Evolutionary conservation across 768 basidiomycete species (phyloP), one percentile per base, ranked within the genome.

Genomic region (Auricularia heimuer): DNA sequence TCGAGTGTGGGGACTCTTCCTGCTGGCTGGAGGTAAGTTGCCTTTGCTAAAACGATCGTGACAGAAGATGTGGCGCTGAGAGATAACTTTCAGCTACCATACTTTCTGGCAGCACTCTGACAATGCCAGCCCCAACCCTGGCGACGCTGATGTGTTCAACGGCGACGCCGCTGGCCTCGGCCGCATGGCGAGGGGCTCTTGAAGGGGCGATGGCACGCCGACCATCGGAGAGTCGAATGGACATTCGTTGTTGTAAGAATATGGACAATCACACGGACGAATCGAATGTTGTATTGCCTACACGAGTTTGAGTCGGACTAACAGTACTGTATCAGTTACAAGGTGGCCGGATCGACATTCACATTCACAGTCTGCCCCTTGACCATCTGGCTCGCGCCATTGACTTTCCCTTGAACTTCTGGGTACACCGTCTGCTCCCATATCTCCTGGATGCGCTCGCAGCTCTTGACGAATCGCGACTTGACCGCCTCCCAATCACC

Each of bases 71-170:
- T 29, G 54, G 11, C 14, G n/a, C 18, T n/a, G n/a, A 35, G 44
- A 12, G 44, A 8, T 24, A 24, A 18, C 16, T 61, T 34, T 16
- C 39, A 68, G 67, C 61, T 68, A 63, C 42, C 61, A 67, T 39
- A 64, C 67, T 10, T 68, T 68, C 64, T 68, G 67, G 67, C 67
- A 67, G 64, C 51, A 83, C 62, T 81, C 81, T 3, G 77, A 84
- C 65, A 60, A 60, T 14, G 79, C 80, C 36, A 82, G 84, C 3
- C 47, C 81, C 24, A 82, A 82, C 69, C 83, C 83, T 54, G 85
- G 85, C 45, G 84, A 87, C 66, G 80, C 81, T 62, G 80, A 86
- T 67, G 66, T 75, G 64, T 86, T 84, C 76, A 84, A 85, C 47
- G 85, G 85, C 18, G 79, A 81, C 66, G 65, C 74, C 54, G 73